Evolutionary conservation across 305 asterid genomes (phyloP).

Genomic region (Solanum hybrid): DNA sequence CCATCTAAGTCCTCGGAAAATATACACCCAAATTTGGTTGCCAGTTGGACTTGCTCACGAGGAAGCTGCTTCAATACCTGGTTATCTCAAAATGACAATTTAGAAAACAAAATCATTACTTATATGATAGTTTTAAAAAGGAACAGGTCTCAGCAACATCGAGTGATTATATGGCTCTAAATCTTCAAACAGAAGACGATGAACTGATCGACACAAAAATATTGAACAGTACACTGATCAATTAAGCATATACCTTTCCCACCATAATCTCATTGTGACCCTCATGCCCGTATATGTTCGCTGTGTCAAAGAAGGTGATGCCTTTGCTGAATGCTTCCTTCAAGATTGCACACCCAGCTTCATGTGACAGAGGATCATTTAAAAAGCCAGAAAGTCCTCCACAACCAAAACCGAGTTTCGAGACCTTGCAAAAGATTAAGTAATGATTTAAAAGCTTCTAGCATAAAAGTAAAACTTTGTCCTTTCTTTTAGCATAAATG

Average conservation of each 20-base stretch:
- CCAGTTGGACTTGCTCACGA: constrained; percentile 33
- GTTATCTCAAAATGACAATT: background rate
- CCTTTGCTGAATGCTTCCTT: constrained; percentile 36
- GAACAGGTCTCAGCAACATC: background rate
- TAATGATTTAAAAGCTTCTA: background rate
- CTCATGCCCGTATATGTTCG: constrained; percentile 29
- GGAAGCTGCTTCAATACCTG: constrained; percentile 42
- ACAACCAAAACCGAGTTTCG: constrained; percentile 45
- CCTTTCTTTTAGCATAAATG: background rate
- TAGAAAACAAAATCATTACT: background rate
- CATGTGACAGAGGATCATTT: constrained; percentile 39
- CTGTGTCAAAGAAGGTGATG: constrained; percentile 43
- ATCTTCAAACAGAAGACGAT: background rate
- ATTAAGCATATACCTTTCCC: constrained; percentile 33
- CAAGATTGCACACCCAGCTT: constrained; percentile 28
- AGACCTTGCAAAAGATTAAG: constrained; percentile 22
- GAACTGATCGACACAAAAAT: background rate
- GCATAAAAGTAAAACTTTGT: background rate
- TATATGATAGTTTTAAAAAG: background rate
- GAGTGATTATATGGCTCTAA: background rate
- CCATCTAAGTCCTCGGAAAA: background rate
- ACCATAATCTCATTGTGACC: constrained; percentile 39
- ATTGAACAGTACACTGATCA: background rate
- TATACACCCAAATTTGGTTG: constrained; percentile 41
- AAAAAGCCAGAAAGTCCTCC: constrained; percentile 37